These are phyloP conservation scores for Penicillium carneum DNA, from an alignment of 2,329 filamentous ascomycete genomes.

Conservation along the genomic window DNA sequence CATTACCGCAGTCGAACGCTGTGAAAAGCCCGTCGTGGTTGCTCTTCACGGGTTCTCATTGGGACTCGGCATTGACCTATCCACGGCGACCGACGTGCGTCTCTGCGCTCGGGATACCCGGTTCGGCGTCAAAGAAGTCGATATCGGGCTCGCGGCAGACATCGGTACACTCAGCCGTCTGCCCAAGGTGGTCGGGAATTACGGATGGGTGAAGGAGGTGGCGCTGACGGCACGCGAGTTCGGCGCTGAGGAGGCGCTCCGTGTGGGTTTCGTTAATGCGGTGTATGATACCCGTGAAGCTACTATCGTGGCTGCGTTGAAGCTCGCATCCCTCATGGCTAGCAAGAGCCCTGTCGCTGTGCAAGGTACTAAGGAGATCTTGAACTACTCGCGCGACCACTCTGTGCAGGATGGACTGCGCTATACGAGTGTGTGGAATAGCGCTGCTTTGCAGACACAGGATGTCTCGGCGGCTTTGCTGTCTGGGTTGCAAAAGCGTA, in stretches of 20 bases:
- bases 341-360: constrained; percentile 87
- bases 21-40: constrained; percentile 89
- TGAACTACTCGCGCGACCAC: constrained; percentile 83
- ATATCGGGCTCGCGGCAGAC: constrained; percentile 59
- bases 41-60: constrained; percentile 80
- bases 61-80: constrained; percentile 76
- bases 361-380: constrained; percentile 83
- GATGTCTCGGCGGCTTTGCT: constrained; percentile 78
- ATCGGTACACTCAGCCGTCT: constrained; percentile 57
- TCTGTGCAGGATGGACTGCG: constrained; percentile 76
- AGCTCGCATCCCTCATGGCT: constrained; percentile 71
- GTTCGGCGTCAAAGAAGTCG: constrained; percentile 59
- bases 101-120: constrained; percentile 47
- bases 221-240: constrained; percentile 55
- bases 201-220: constrained; percentile 59
- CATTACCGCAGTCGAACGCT: constrained; percentile 78
- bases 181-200: constrained; percentile 56
- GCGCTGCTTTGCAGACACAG: constrained; percentile 77
- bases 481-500: constrained; percentile 78
- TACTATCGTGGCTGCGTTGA: constrained; percentile 68
- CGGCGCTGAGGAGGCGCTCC: constrained; percentile 54
- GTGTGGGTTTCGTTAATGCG: constrained; percentile 54
- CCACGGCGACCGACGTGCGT: constrained; percentile 54
- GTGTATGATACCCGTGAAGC: constrained; percentile 62
- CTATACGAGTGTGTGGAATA: constrained; percentile 89